A percentile compares a stretch with the other conserved stretches of the same genome.
phyloP scores from a whole-genome alignment of 129 eudicot genomes.

The Kitagawia praeruptora region DNA sequence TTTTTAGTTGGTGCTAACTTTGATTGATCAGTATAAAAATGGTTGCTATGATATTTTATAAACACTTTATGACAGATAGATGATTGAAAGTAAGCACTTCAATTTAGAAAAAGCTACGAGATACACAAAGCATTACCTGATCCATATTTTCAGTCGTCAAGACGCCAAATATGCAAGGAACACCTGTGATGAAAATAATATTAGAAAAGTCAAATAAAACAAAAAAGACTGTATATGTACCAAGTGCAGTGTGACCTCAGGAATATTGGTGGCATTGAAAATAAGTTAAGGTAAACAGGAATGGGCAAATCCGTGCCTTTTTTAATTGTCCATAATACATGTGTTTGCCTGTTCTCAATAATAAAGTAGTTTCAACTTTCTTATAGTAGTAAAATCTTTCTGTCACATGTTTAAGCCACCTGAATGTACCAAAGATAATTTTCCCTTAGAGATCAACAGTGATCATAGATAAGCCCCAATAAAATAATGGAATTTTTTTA shows the following conservation, averaged over 20 bases:
- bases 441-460: not conserved
- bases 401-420: not conserved
- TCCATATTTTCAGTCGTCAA: constrained; percentile 94
- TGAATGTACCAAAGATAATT: not conserved
- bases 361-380: too few relatives aligned
- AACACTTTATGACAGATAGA: not conserved
- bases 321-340: not conserved
- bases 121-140: constrained; percentile 45
- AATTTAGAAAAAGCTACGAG: not conserved
- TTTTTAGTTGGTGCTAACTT: not conserved
- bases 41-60: not conserved
- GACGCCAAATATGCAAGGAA: constrained; percentile 92
- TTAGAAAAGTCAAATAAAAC: not conserved
- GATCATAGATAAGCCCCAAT: not conserved
- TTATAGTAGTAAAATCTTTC: too few relatives aligned
- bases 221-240: not conserved
- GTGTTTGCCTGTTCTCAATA: not conserved
- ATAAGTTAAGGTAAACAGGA: not conserved
- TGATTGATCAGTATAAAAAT: not conserved
- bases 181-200: constrained; percentile 43
- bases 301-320: not conserved
- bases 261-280: not conserved
- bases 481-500: not conserved
- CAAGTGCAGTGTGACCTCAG: not conserved
- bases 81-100: not conserved